phyloP scores from a whole-genome alignment of 257 asterid species.

The Nicotiana sylvestris region DNA sequence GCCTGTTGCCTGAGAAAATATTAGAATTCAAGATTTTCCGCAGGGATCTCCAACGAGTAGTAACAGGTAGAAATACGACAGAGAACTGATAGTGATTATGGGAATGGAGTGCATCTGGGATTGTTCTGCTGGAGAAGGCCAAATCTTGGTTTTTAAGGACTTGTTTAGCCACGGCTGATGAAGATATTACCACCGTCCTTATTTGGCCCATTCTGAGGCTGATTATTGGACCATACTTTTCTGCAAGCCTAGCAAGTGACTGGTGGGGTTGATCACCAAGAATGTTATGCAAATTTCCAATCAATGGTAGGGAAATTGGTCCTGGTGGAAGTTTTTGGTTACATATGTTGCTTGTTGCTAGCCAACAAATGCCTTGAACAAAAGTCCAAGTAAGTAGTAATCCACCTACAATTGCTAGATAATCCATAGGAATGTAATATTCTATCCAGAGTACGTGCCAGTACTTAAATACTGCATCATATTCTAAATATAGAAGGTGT shows the following conservation, averaged over 20 bases:
- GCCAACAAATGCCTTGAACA: not conserved
- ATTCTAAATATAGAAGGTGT: no score
- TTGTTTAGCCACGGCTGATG: slow-evolving; percentile 56
- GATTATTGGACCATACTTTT: slow-evolving; percentile 62
- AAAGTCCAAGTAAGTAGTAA: slow-evolving; percentile 30
- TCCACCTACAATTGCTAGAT: slow-evolving; percentile 29
- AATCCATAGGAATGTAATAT: slow-evolving; percentile 11
- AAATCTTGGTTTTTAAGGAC: slow-evolving; percentile 67
- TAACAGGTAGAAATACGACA: slow-evolving; percentile 65
- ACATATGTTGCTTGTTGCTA: slow-evolving; percentile 14
- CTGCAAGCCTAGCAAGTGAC: slow-evolving; percentile 48
- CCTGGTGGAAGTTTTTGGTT: slow-evolving; percentile 52
- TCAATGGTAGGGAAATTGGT: slow-evolving; percentile 62
- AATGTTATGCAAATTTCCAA: slow-evolving; percentile 58
- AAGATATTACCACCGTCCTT: slow-evolving; percentile 53
- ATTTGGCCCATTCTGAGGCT: slow-evolving; percentile 50
- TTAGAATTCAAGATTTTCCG: slow-evolving; percentile 54
- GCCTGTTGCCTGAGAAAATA: slow-evolving; percentile 54
- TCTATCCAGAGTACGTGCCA: no score
- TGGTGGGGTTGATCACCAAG: slow-evolving; percentile 71
- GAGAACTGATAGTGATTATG: slow-evolving; percentile 56
- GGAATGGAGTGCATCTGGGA: slow-evolving; percentile 54
- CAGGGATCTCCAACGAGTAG: slow-evolving; percentile 54
- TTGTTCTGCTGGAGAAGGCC: slow-evolving; percentile 43
- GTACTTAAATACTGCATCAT: no score